Base-by-base conservation (phyloP, 495 filamentous ascomycete species). In the Clavariopsis aquatica region DNA sequence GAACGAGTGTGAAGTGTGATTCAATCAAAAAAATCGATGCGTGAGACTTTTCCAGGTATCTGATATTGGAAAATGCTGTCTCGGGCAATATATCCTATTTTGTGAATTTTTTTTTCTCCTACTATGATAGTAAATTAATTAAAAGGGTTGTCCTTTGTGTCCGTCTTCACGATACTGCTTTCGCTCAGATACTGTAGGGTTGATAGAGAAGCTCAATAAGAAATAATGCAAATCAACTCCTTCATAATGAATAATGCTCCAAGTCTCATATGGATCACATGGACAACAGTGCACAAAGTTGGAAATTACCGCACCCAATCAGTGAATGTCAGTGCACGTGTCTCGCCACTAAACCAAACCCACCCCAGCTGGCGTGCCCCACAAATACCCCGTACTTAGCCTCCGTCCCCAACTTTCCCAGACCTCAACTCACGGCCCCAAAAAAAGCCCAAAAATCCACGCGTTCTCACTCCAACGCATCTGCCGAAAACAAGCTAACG, bases 401-500 rank as follows among this genome's bases (percentile, higher is more conserved):
- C 31, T 34, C 52, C 52, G 36, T 15, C 53, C 34, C 34, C 8
- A 28, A 8, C 53, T 20, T 23, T n/a, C 20, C 53, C 29, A 45
- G 22, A 20, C n/a, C 31, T n/a, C 22, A 56, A 28, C 19, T 23
- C 36, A 23, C 53, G 12, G 26, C 13, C 29, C 31, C n/a, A n/a
- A n/a, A n/a, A n/a, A n/a, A n/a, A 22, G 31, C 5, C 45, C 53
- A 43, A 29, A 6, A 28, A 28, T 12, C n/a, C 31, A 56, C 51
- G 19, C 53, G 17, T 43, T 6, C n/a, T 8, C n/a, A 5, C 2
- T 15, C 13, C 19, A 2, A 22, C 34, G 2, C 19, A 56, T 56
- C 53, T 56, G 53, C 53, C 53, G 53, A 43, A 51, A 56, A 28
- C 13, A n/a, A 3, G 23, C 28, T 23, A 41, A 56, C n/a, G 34